Conservation (phyloP, 1,284 basidiomycete genomes). For the Pulveroboletus sp. region DNA sequence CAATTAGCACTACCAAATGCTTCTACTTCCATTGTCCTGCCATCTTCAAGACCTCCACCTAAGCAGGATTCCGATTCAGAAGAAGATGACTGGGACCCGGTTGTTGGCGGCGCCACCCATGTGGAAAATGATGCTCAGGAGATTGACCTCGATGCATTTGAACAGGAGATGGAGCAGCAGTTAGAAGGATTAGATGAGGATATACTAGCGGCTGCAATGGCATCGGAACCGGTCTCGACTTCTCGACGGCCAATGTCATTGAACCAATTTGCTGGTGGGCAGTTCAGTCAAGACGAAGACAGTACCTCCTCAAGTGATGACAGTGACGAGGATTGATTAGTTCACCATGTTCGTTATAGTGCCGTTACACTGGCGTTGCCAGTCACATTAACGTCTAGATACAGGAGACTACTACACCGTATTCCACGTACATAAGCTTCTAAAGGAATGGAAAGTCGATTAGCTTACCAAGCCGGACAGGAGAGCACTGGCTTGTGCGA, state of each 20-base stretch:
- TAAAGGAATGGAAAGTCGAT: slow-evolving; percentile 6
- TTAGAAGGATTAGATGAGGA: slow-evolving; percentile 42
- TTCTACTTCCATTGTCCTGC: slow-evolving; percentile 38
- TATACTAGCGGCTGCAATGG: slow-evolving; percentile 44
- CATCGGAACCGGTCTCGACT: slow-evolving; percentile 39
- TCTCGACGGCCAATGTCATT: slow-evolving; percentile 51
- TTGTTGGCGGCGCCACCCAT: slow-evolving; percentile 39
- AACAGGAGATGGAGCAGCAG: slow-evolving; percentile 48
- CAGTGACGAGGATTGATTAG: slow-evolving; percentile 66
- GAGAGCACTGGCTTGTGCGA: slow-evolving; percentile 18
- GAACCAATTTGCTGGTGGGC: slow-evolving; percentile 50
- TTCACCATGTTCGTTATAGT: slow-evolving; percentile 24
- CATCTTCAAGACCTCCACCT: slow-evolving; percentile 32
- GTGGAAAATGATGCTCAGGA: slow-evolving; percentile 44
- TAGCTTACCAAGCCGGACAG: slow-evolving; percentile 5
- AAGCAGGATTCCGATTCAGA: slow-evolving; percentile 50
- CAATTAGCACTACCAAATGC: slow-evolving; percentile 47
- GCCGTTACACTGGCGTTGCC: background rate
- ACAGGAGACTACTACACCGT: slow-evolving; percentile 1
- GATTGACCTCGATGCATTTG: slow-evolving; percentile 51
- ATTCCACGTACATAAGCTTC: slow-evolving; percentile 3
- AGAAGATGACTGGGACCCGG: slow-evolving; percentile 57
- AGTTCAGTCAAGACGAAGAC: slow-evolving; percentile 50
- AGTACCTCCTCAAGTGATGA: slow-evolving; percentile 67
- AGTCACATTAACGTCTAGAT: slow-evolving; percentile 10